Percentiles rank a stretch among this genome's conserved stretches.
These are phyloP conservation scores for Oldenlandia corymbosa DNA, from an alignment of 257 asterid genomes.

Conservation along the genomic window DNA sequence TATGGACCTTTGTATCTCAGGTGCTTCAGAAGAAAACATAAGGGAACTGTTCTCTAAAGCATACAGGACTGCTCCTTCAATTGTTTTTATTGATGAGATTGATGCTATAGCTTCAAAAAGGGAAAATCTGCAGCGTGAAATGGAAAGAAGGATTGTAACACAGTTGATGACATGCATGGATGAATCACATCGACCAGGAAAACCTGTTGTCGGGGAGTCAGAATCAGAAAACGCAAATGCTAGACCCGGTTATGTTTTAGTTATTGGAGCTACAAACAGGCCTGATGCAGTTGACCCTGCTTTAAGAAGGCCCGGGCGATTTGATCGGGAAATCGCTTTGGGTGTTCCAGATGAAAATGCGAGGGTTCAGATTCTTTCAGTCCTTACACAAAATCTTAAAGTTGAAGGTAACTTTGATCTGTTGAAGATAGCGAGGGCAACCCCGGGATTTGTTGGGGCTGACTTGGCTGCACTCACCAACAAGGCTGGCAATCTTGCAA, in stretches of 20 bases:
- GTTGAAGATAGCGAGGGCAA: slow-evolving; percentile 62
- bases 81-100: slow-evolving; percentile 89
- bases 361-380: slow-evolving; percentile 61
- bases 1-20: slow-evolving; percentile 26
- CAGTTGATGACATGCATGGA: slow-evolving; percentile 92
- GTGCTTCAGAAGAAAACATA: slow-evolving; percentile 86
- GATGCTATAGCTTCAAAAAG: slow-evolving; percentile 96
- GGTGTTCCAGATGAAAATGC: slow-evolving; percentile 81
- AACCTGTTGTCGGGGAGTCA: slow-evolving; percentile 30
- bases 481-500: slow-evolving; percentile 80
- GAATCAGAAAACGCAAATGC: slow-evolving; percentile 28
- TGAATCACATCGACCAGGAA: slow-evolving; percentile 42
- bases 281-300: slow-evolving; percentile 83
- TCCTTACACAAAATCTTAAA: slow-evolving; percentile 52
- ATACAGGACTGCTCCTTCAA: slow-evolving; percentile 77
- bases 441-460: slow-evolving; percentile 94
- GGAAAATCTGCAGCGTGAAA: slow-evolving; percentile 72
- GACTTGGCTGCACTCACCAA: slow-evolving; percentile 67
- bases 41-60: slow-evolving; percentile 77
- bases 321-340: slow-evolving; percentile 72
- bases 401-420: slow-evolving; percentile 86
- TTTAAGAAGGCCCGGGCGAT: slow-evolving; percentile 95
- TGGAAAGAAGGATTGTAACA: slow-evolving; percentile 83
- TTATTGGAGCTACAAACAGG: slow-evolving; percentile 86
- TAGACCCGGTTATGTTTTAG: slow-evolving; percentile 61